phyloP scores from a whole-genome alignment of 371 early-diverging fungal genomes.

The Apophysomyces elegans region DNA sequence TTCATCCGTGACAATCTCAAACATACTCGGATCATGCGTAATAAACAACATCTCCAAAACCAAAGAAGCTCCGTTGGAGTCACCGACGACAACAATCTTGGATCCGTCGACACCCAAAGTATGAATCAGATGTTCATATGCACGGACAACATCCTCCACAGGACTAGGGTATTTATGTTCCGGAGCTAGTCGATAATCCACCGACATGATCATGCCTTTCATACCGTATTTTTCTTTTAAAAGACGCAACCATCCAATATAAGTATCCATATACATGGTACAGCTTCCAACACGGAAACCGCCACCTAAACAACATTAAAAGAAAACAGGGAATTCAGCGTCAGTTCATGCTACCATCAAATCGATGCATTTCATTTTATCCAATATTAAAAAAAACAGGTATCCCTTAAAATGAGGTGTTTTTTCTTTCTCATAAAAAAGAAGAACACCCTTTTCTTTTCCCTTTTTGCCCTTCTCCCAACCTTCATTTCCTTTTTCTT shows the following conservation, averaged over 20 bases:
- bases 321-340: neutral
- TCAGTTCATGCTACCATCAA: neutral
- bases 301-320: constrained; percentile 31
- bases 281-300: constrained; percentile 53
- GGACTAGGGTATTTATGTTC: constrained; percentile 53
- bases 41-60: constrained; percentile 52
- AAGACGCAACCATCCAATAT: constrained; percentile 42
- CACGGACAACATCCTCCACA: constrained; percentile 50
- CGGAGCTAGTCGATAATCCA: constrained; percentile 54
- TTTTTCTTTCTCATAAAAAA: too few relatives aligned
- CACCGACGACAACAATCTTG: constrained; percentile 46
- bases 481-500: constrained; percentile 12
- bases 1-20: constrained; percentile 46
- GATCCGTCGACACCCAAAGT: constrained; percentile 28
- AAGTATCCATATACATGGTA: constrained; percentile 56
- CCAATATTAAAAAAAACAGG: too few relatives aligned
- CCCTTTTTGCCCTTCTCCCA: neutral
- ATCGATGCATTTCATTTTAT: too few relatives aligned
- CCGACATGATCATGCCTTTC: constrained; percentile 47
- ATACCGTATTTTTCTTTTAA: constrained; percentile 47
- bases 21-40: constrained; percentile 52
- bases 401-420: too few relatives aligned
- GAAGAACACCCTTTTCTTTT: neutral
- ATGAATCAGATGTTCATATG: constrained; percentile 44
- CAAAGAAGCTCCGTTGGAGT: constrained; percentile 47